Percentiles rank a stretch among this genome's conserved stretches.
Evolutionary conservation across 1,284 basidiomycete species (phyloP).

Genomic region (Naganishia albida): DNA sequence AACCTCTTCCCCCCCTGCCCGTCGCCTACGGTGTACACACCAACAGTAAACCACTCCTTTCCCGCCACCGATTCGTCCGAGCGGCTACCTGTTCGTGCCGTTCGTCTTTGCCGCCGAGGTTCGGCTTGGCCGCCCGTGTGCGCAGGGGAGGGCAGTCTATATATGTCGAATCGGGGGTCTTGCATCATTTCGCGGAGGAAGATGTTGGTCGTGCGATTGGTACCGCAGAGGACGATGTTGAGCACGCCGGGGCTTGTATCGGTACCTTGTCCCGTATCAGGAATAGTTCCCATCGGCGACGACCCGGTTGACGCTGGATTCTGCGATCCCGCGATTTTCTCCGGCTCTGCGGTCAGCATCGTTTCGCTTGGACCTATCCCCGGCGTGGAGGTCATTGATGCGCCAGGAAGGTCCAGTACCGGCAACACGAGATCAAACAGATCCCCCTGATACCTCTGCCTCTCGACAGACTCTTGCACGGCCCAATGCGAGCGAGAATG

Average conservation of each 20-base stretch:
- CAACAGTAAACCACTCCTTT: constrained; percentile 11
- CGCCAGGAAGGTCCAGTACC: constrained; percentile 18
- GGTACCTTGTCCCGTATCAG: not conserved
- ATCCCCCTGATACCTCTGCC: constrained; percentile 27
- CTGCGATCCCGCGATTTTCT: too few relatives aligned
- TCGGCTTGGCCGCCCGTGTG: not conserved
- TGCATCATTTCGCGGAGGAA: constrained; percentile 21
- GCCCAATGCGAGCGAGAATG: constrained; percentile 30
- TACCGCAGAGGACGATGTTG: constrained; percentile 26
- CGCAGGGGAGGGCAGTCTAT: constrained; percentile 6
- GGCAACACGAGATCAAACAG: constrained; percentile 24
- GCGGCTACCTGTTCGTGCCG: not conserved
- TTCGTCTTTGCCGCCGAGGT: not conserved
- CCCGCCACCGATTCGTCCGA: not conserved
- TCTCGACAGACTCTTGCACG: constrained; percentile 19
- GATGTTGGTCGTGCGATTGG: constrained; percentile 27
- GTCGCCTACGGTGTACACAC: constrained; percentile 1
- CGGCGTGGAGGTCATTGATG: not conserved
- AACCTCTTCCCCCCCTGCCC: not conserved
- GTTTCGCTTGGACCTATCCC: not conserved
- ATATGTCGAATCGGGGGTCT: constrained; percentile 25
- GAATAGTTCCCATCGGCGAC: not conserved
- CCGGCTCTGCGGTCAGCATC: not conserved
- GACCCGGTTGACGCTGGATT: not conserved
- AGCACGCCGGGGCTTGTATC: not conserved